A percentile compares a stretch with the other conserved stretches of the same genome.
These are phyloP conservation scores for Solanum arcanum DNA, from an alignment of 257 asterid species.

Conservation along the genomic window DNA sequence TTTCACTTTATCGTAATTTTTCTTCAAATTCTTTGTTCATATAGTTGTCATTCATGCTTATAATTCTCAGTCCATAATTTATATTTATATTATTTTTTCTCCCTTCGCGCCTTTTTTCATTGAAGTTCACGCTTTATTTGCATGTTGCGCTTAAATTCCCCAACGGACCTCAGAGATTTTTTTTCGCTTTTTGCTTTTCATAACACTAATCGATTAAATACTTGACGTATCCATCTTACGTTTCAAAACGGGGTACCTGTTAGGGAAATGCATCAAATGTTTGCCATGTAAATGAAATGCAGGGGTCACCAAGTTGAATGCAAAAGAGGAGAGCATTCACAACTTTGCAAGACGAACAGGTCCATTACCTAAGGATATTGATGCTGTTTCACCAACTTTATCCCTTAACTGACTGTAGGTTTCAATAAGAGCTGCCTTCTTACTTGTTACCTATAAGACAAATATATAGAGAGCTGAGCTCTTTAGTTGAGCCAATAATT, in stretches of 20 bases:
- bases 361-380: slow-evolving; percentile 60
- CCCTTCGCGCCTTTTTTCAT: background rate
- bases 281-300: background rate
- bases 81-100: background rate
- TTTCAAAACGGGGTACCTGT: background rate
- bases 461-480: background rate
- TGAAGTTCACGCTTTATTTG: background rate
- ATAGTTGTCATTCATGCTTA: background rate
- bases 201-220: background rate
- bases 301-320: background rate
- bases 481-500: background rate
- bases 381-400: slow-evolving; percentile 70
- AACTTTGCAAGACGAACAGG: background rate
- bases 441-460: slow-evolving; percentile 62
- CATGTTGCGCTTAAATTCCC: background rate
- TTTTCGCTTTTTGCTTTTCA: background rate
- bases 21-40: background rate
- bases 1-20: background rate
- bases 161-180: background rate
- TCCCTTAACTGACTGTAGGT: slow-evolving; percentile 48
- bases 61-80: background rate
- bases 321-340: background rate
- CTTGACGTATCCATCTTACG: background rate
- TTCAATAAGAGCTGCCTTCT: slow-evolving; percentile 85
- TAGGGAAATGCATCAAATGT: background rate